These are phyloP conservation scores for Salix dunnii DNA, from an alignment of 345 rosid species.

Conservation along the genomic window DNA sequence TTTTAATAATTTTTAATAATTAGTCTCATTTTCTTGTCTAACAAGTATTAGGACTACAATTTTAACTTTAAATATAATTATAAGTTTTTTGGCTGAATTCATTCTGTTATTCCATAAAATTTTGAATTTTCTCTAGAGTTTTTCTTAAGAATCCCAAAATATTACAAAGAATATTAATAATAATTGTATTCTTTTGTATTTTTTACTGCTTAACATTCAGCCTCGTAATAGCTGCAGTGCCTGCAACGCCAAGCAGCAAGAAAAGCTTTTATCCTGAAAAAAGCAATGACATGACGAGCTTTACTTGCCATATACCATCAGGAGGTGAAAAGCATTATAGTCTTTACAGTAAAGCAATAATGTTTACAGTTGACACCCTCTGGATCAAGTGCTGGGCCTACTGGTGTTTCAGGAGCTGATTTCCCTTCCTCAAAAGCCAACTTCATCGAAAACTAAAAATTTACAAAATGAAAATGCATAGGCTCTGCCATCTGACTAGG, in stretches of 20 bases:
- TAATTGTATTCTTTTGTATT: too few species aligned
- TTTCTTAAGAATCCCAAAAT: too few species aligned
- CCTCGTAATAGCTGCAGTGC: slow-evolving; percentile 18
- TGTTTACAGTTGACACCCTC: slow-evolving; percentile 80
- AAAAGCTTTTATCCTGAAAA: slow-evolving; percentile 82
- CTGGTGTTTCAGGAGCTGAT: slow-evolving; percentile 92
- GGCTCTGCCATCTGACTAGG: slow-evolving; percentile 75
- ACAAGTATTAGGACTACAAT: too few species aligned
- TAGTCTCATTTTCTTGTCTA: too few species aligned
- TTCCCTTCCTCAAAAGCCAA: slow-evolving; percentile 92
- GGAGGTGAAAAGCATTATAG: slow-evolving; percentile 96
- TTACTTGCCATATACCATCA: slow-evolving; percentile 55
- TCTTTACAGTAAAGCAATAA: slow-evolving; percentile 87
- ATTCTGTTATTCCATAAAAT: too few species aligned
- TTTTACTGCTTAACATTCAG: too few species aligned
- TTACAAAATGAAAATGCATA: not conserved
- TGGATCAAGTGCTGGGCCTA: slow-evolving; percentile 84
- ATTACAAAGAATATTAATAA: too few species aligned
- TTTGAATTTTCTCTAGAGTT: too few species aligned
- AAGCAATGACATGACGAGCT: slow-evolving; percentile 85
- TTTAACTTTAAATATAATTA: too few species aligned
- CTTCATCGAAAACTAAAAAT: slow-evolving; percentile 35
- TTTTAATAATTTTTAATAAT: too few species aligned
- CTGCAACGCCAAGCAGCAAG: slow-evolving; percentile 87
- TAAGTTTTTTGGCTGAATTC: too few species aligned